A percentile compares a stretch with the other conserved stretches of the same genome.
Evolutionary conservation across 306 rosid genomes (phyloP).

Genomic region (Carpinus fangiana): DNA sequence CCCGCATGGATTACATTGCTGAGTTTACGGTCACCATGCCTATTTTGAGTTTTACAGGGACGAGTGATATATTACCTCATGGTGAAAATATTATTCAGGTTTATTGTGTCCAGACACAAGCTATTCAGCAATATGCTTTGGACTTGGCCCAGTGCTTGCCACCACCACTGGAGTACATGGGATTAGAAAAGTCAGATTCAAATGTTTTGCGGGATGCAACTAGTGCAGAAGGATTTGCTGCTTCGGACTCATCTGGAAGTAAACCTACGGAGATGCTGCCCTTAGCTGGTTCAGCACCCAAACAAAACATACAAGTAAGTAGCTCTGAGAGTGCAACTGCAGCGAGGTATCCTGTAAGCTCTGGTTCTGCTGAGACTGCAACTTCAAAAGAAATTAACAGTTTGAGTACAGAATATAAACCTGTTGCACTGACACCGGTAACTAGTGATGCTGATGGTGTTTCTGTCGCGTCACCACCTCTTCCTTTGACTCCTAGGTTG

Average conservation of each 20-base stretch:
- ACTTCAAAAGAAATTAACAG: slow-evolving; percentile 45
- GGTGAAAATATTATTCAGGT: slow-evolving; percentile 86
- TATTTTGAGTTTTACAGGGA: slow-evolving; percentile 94
- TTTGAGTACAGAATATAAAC: slow-evolving; percentile 59
- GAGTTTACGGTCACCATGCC: slow-evolving; percentile 97
- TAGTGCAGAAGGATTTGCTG: slow-evolving; percentile 59
- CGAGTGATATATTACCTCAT: slow-evolving; percentile 74
- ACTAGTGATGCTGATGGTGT: slow-evolving; percentile 63
- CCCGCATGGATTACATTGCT: slow-evolving; percentile 89
- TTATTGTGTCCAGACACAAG: slow-evolving; percentile 98
- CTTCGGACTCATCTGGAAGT: slow-evolving; percentile 49
- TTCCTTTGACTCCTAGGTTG: slow-evolving; percentile 84
- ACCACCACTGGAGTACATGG: slow-evolving; percentile 69
- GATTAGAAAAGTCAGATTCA: slow-evolving; percentile 74
- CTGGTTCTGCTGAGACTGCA: slow-evolving; percentile 54
- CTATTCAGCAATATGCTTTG: slow-evolving; percentile 98
- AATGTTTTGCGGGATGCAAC: slow-evolving; percentile 55
- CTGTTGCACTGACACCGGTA: slow-evolving; percentile 52
- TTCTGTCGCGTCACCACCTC: slow-evolving; percentile 67
- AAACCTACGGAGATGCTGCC: slow-evolving; percentile 50
- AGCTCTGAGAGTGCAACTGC: slow-evolving; percentile 50
- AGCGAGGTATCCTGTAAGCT: slow-evolving; percentile 57
- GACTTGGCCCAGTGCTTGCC: slow-evolving; percentile 95
- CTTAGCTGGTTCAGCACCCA: slow-evolving; percentile 50
- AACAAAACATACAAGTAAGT: slow-evolving; percentile 48